Conservation (phyloP, 2,329 filamentous ascomycete species). For the Zymoseptoria brevis region DNA sequence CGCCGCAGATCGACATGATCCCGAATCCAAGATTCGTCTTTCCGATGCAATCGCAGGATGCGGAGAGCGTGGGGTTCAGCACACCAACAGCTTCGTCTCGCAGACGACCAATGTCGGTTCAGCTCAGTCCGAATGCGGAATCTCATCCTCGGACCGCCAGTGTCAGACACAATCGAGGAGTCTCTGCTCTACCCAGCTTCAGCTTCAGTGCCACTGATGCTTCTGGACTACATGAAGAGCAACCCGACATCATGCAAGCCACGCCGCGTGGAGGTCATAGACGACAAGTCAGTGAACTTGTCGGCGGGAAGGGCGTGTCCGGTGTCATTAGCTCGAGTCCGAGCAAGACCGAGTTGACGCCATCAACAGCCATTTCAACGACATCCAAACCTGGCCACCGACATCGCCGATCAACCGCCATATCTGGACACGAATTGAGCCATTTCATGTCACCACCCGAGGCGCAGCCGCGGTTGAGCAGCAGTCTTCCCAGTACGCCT, state of each 20-base stretch:
- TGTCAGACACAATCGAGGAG: constrained; percentile 25
- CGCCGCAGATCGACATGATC: constrained; percentile 34
- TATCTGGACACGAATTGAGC: constrained; percentile 76
- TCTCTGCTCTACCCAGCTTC: constrained; percentile 38
- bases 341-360: constrained; percentile 43
- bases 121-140: constrained; percentile 28
- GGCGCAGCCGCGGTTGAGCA: constrained; percentile 21
- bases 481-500: constrained; percentile 29
- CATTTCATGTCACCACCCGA: constrained; percentile 51
- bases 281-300: constrained; percentile 77
- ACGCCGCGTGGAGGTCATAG: constrained; percentile 56
- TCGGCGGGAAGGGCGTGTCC: constrained; percentile 60
- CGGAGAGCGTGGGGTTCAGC: constrained; percentile 14
- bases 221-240: constrained; percentile 23
- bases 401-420: constrained; percentile 71
- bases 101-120: constrained; percentile 28
- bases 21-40: constrained; percentile 44
- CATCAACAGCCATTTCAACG: constrained; percentile 45
- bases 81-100: constrained; percentile 4
- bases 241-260: constrained; percentile 29
- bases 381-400: constrained; percentile 43
- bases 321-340: constrained; percentile 61
- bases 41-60: constrained; percentile 32
- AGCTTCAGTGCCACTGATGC: constrained; percentile 41
- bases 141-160: constrained; percentile 29